Evolutionary conservation across 2,329 filamentous ascomycete genomes (phyloP).

Genomic region (Magnaporthiopsis rhizophila): DNA sequence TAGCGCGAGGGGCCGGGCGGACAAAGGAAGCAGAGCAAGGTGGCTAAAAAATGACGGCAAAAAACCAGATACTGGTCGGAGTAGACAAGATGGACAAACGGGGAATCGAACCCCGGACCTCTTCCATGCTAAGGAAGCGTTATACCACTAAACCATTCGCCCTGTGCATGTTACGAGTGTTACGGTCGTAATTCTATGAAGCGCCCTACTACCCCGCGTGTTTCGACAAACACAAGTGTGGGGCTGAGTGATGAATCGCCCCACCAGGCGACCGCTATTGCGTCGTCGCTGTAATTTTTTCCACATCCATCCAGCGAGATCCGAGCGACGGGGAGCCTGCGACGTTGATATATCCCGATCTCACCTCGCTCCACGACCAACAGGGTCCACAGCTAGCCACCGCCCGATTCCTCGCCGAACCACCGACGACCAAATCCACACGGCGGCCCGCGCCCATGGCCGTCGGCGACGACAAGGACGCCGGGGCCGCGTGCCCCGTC

Average conservation of each 20-base stretch:
- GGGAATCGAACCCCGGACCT: slow-evolving; percentile 8
- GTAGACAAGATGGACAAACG: slow-evolving; percentile 1
- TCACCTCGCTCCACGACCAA: no score
- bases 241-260: no score
- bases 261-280: no score
- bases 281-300: no score
- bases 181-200: not conserved
- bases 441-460: slow-evolving; percentile 3
- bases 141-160: slow-evolving; percentile 8
- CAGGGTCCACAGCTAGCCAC: no score
- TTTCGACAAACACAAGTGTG: not conserved
- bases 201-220: not conserved
- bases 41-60: not conserved
- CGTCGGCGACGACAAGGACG: not conserved
- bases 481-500: slow-evolving; percentile 11
- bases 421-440: no score
- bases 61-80: not conserved
- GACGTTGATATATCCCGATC: no score
- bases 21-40: no score
- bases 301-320: no score
- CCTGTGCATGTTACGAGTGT: not conserved
- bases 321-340: no score
- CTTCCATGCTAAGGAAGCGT: slow-evolving; percentile 9
- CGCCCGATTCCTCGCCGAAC: no score
- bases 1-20: no score